Conservation (phyloP, 805 yeast species). For the Metschnikowia chrysomelidarum region DNA sequence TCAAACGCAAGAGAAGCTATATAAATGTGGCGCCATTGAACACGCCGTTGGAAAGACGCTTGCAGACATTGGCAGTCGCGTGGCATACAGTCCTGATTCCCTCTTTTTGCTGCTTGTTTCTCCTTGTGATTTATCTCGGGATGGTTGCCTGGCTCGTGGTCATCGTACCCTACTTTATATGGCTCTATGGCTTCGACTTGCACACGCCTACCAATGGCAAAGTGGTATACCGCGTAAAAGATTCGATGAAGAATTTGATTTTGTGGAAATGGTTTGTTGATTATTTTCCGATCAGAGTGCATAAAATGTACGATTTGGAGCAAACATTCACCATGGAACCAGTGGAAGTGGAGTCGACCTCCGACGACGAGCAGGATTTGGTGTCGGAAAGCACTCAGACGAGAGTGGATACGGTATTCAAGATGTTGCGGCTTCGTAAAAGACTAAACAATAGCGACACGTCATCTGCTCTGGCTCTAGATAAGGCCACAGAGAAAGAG, state of each 20-base stretch:
- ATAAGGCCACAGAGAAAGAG: not conserved
- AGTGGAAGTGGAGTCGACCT: slow-evolving; percentile 24
- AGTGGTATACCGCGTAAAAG: slow-evolving; percentile 54
- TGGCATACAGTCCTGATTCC: slow-evolving; percentile 77
- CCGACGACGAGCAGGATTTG: slow-evolving; percentile 42
- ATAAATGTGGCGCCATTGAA: slow-evolving; percentile 52
- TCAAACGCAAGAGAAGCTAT: slow-evolving; percentile 10
- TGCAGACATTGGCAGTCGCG: slow-evolving; percentile 66
- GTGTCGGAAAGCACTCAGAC: slow-evolving; percentile 38
- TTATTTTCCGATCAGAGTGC: slow-evolving; percentile 77
- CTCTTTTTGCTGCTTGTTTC: slow-evolving; percentile 49
- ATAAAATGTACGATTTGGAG: slow-evolving; percentile 62
- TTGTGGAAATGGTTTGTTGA: slow-evolving; percentile 71
- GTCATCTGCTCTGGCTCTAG: slow-evolving; percentile 2
- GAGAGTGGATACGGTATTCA: slow-evolving; percentile 34
- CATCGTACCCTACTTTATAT: slow-evolving; percentile 56
- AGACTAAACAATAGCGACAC: slow-evolving; percentile 33
- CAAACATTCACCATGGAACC: slow-evolving; percentile 62
- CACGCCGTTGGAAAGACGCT: slow-evolving; percentile 55
- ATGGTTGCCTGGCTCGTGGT: slow-evolving; percentile 71
- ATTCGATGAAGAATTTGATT: slow-evolving; percentile 51
- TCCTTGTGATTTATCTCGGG: slow-evolving; percentile 44
- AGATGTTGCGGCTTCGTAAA: slow-evolving; percentile 35
- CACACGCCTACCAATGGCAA: slow-evolving; percentile 76
- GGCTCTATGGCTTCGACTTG: slow-evolving; percentile 55